phyloP scores from a whole-genome alignment of 1,284 basidiomycete genomes.

The Trichosporon faecale region DNA sequence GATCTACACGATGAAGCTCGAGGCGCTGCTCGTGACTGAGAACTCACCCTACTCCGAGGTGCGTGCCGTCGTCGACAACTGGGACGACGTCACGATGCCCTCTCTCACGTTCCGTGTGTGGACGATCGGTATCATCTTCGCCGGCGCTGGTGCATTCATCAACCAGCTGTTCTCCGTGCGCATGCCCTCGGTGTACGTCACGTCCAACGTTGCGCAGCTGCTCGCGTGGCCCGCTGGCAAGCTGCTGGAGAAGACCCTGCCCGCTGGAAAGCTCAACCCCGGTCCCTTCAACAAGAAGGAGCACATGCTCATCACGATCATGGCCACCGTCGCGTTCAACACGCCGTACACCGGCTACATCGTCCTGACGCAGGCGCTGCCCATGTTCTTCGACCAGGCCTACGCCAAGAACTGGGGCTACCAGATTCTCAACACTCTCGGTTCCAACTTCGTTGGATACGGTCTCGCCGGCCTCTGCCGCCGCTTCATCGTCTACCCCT shows the following conservation, averaged over 20 bases:
- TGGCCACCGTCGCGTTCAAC: slow-evolving; percentile 38
- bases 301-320: slow-evolving; percentile 33
- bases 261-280: slow-evolving; percentile 32
- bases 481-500: slow-evolving; percentile 55
- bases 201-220: slow-evolving; percentile 39
- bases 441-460: slow-evolving; percentile 56
- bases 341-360: slow-evolving; percentile 51
- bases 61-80: slow-evolving; percentile 71
- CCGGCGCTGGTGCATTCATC: slow-evolving; percentile 62
- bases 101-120: slow-evolving; percentile 82
- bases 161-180: slow-evolving; percentile 58
- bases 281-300: slow-evolving; percentile 35
- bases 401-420: slow-evolving; percentile 53
- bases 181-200: slow-evolving; percentile 35
- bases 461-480: slow-evolving; percentile 56
- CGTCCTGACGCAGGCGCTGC: slow-evolving; percentile 40
- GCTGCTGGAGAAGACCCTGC: slow-evolving; percentile 22
- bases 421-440: slow-evolving; percentile 47
- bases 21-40: slow-evolving; percentile 40
- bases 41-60: slow-evolving; percentile 82
- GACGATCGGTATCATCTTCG: slow-evolving; percentile 60
- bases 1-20: slow-evolving; percentile 37
- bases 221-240: slow-evolving; percentile 35
- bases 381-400: slow-evolving; percentile 41
- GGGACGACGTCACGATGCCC: slow-evolving; percentile 73